These are phyloP conservation scores for Domatiomyces catenatus DNA, from an alignment of 2,329 filamentous ascomycete genomes.

Conservation along the genomic window DNA sequence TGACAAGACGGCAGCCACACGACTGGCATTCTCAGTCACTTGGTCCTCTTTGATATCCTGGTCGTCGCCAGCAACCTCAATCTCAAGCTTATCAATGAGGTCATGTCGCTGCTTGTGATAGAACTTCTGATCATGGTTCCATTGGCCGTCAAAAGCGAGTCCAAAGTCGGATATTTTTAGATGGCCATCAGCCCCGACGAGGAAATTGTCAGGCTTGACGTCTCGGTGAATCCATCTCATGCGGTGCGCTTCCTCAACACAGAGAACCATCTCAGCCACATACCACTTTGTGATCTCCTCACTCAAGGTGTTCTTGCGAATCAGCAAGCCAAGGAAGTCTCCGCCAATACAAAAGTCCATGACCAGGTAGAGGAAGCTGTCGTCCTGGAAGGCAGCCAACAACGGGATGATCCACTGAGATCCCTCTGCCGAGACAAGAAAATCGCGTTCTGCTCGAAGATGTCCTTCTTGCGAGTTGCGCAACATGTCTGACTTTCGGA, in stretches of 20 bases:
- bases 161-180: conserved; percentile 95
- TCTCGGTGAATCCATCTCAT: conserved; percentile 88
- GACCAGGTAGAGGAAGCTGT: conserved; percentile 69
- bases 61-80: conserved; percentile 58
- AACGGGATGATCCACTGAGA: conserved; percentile 82
- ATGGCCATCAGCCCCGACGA: conserved; percentile 76
- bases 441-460: conserved; percentile 77
- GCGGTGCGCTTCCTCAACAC: conserved; percentile 79
- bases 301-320: conserved; percentile 67
- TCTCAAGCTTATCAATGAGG: conserved; percentile 58
- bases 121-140: conserved; percentile 79
- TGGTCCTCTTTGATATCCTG: conserved; percentile 48
- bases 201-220: conserved; percentile 93
- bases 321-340: conserved; percentile 75
- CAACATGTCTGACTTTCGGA: conserved; percentile 85
- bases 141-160: conserved; percentile 85
- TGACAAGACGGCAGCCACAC: neutral
- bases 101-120: conserved; percentile 71
- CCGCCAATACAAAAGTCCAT: conserved; percentile 99
- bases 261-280: conserved; percentile 87
- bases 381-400: conserved; percentile 77
- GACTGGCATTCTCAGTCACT: conserved; percentile 19
- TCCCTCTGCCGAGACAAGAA: conserved; percentile 75
- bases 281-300: conserved; percentile 74
- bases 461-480: conserved; percentile 84